These are phyloP conservation scores for Aspergillus clavatus DNA, from an alignment of 2,329 filamentous ascomycete species.

Conservation along the genomic window DNA sequence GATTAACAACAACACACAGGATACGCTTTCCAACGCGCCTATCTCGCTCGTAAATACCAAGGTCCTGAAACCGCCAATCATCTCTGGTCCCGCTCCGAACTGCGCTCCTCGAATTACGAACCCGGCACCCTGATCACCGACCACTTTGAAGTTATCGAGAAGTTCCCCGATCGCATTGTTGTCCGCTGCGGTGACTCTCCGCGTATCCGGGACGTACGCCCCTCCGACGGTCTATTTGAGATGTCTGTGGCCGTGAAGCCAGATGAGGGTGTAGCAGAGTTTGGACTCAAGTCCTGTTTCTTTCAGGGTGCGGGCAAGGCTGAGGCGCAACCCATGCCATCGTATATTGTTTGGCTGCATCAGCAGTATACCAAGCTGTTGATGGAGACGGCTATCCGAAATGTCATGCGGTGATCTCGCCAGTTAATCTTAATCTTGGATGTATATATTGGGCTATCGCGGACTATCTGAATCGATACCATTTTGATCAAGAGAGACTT, in stretches of 20 bases:
- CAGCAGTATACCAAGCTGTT: constrained; percentile 53
- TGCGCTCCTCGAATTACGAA: constrained; percentile 55
- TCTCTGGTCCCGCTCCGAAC: constrained; percentile 56
- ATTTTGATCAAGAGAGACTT: too few relatives aligned
- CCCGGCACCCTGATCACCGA: constrained; percentile 62
- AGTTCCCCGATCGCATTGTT: constrained; percentile 56
- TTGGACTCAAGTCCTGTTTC: constrained; percentile 62
- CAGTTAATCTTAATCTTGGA: background rate
- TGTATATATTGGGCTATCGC: background rate
- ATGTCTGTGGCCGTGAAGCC: constrained; percentile 59
- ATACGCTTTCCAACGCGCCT: constrained; percentile 52
- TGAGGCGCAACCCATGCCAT: constrained; percentile 42
- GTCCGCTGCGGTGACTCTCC: constrained; percentile 65
- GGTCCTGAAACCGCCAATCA: constrained; percentile 53
- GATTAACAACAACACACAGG: constrained; percentile 18
- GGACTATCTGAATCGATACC: too few relatives aligned
- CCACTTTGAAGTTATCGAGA: constrained; percentile 67
- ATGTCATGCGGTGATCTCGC: constrained; percentile 17
- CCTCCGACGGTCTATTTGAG: constrained; percentile 63
- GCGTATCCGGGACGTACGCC: constrained; percentile 51
- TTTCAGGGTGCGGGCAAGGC: constrained; percentile 50
- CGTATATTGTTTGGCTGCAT: constrained; percentile 48
- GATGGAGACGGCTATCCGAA: constrained; percentile 49
- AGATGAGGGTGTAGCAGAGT: constrained; percentile 56
- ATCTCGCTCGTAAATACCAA: constrained; percentile 57